Evolutionary conservation across 768 basidiomycete species (phyloP), one percentile per base, ranked within the genome.

Genomic region (Trametes gibbosa): DNA sequence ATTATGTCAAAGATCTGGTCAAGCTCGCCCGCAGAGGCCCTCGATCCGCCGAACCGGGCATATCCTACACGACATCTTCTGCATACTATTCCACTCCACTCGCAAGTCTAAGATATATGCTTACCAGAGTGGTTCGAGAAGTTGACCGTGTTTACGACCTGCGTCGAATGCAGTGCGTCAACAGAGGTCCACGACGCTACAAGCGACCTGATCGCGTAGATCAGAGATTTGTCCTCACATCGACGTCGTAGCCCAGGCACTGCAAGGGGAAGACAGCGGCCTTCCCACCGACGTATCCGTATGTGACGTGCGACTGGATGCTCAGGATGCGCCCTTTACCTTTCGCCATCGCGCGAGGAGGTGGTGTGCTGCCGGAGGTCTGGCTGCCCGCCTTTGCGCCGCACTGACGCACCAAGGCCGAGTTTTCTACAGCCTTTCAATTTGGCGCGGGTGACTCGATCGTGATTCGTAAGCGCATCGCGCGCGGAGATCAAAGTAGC

Each of bases 221-320:
- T 54, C 53, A 46, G 48, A 50, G 55, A 49, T 56, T 35, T 47
- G n/a, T n/a, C n/a, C 82, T 73, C 72, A 92, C 93, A 77, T 99
- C 97, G 45, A 98, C 95, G 65, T 99, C 94, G 73, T 89, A 98
- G 12, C 94, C 96, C 45, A 98, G 82, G 61, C 80, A 92, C 79
- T 84, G 96, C 63, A 84, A 84, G 0, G 88, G 86, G 66, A 89
- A 90, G 5, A 85, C 81, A 0, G 89, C 87, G 9, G 87, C 88
- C 70, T 90, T 90, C 25, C 87, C 86, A 58, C 95, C 96, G 7
- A 95, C 96, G 68, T 96, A 98, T 48, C 96, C 96, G 64, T 87
- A 92, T 10, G 89, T 84, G 58, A 98, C 96, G 67, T 98, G 96
- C 2, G 90, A 93, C 67, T 98, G 96, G 50, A 98, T 84, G 66